A percentile compares a stretch with the other conserved stretches of the same genome.
phyloP scores from a whole-genome alignment of 1,284 basidiomycete genomes.

The Athelia psychrophila region DNA sequence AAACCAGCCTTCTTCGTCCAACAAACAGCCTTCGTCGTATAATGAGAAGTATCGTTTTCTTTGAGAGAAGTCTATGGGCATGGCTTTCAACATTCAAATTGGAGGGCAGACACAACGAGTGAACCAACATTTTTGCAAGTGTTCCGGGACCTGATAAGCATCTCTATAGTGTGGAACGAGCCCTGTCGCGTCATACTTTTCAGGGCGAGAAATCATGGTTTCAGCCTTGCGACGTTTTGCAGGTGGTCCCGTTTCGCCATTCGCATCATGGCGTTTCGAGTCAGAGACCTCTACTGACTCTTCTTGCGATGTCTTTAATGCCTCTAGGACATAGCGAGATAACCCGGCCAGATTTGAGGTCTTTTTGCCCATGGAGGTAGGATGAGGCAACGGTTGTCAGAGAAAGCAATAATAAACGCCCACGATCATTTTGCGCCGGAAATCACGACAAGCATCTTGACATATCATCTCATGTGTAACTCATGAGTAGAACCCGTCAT shows the following conservation, averaged over 20 bases:
- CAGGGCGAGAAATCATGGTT: constrained; percentile 15
- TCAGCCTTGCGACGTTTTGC: constrained; percentile 31
- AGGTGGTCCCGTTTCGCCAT: constrained; percentile 13
- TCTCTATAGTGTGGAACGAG: constrained; percentile 70
- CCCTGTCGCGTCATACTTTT: constrained; percentile 61
- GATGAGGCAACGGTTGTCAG: not conserved
- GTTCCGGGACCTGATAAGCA: constrained; percentile 64
- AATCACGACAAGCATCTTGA: too few species aligned
- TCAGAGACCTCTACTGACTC: not conserved
- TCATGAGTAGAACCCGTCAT: too few species aligned
- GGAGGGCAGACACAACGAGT: constrained; percentile 8
- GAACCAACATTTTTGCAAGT: constrained; percentile 78
- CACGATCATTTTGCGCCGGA: not conserved
- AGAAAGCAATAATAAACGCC: not conserved
- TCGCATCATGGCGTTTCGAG: constrained; percentile 4
- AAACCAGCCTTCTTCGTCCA: constrained; percentile 95
- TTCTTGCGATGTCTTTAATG: constrained; percentile 26
- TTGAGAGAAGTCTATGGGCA: constrained; percentile 76
- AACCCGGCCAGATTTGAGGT: constrained; percentile 48
- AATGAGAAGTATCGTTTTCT: constrained; percentile 78
- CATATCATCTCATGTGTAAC: too few species aligned
- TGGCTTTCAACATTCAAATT: not conserved
- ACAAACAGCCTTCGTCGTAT: constrained; percentile 75
- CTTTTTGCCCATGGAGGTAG: constrained; percentile 26
- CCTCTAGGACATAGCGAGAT: constrained; percentile 45